Percentiles rank a stretch among this genome's conserved stretches.
Conservation (phyloP, 257 asterid species). For the Nicotiana knightiana region DNA sequence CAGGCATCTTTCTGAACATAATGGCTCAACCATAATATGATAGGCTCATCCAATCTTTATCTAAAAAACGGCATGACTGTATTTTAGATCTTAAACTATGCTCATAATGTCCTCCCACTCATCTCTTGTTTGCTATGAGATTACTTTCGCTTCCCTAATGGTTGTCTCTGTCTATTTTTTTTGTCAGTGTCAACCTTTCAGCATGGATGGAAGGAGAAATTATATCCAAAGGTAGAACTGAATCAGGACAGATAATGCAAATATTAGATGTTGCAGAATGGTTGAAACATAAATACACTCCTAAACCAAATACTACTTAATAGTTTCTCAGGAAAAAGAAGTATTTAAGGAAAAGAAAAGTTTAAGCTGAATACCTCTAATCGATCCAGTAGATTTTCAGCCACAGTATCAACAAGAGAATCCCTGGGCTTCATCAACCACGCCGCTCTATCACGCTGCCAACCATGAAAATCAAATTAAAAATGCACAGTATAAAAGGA, state of each 20-base stretch:
- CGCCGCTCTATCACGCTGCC: constrained; percentile 93
- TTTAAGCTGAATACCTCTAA: constrained; percentile 51
- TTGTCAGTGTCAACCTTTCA: not conserved
- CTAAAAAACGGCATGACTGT: not conserved
- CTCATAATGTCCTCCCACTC: not conserved
- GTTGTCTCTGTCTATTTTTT: not conserved
- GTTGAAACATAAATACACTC: not conserved
- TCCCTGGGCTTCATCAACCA: constrained; percentile 78
- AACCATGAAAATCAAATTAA: not conserved
- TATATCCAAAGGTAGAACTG: not conserved
- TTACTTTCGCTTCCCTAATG: not conserved
- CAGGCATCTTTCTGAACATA: not conserved
- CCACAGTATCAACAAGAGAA: constrained; percentile 73
- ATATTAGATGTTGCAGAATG: not conserved
- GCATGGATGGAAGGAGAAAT: not conserved
- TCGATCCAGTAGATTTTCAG: constrained; percentile 83
- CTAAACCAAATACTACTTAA: not conserved
- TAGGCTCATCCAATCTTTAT: not conserved
- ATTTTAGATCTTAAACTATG: not conserved
- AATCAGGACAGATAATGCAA: not conserved
- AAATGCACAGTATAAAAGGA: not conserved
- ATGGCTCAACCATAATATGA: not conserved
- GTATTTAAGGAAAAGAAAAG: not conserved
- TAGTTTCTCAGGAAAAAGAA: not conserved
- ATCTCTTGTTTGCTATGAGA: not conserved